Evolutionary conservation across 192 early-diverging fungal genomes (phyloP), one percentile per base, ranked within the genome.

Genomic region (Bifiguratus adelaidae): DNA sequence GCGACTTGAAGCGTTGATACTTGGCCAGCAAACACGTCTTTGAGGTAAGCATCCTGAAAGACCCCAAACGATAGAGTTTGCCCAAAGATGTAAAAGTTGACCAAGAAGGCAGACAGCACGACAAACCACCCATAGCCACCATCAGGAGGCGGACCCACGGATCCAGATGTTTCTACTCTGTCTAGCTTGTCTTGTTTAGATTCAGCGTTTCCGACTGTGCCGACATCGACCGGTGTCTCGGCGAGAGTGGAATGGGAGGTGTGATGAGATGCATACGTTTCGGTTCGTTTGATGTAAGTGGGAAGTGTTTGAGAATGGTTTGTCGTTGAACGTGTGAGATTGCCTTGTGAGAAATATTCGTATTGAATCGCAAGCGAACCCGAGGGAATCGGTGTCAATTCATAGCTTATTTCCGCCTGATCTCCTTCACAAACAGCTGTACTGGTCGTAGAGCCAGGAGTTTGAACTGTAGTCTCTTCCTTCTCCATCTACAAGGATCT

Each of bases 71-170:
- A 24, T 47, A 53, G 54, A 30, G 37, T 50, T 11, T 27, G 22
- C 3, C 61, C 61, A 40, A 63, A 63, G 12, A 48, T 49, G 28
- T 26, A 53, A 27, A 63, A 63, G 25, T 63, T 56, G 18, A 63
- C 55, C 16, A 63, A 44, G 25, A 63, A 63, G 3, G 55, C 21
- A n/a, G 50, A 52, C 7, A 53, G 4, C 1, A 63, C 61, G 16
- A 47, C 55, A 2, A 53, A 34, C 61, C 61, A 63, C n/a, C 61
- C 61, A 13, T 40, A 40, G 16, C 37, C 37, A 20, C 37, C 37
- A 5, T 40, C 37, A 11, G 7, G 32, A 34, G 32, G 11, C 11
- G 32, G 11, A 11, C 15, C 32, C 15, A 34, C 15, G 11, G 32
- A 34, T 34, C 11, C 15, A 0, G 11, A 13, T 11, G 32, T 13